phyloP scores from a whole-genome alignment of 1,284 basidiomycete species.

The Ustilago sp. region DNA sequence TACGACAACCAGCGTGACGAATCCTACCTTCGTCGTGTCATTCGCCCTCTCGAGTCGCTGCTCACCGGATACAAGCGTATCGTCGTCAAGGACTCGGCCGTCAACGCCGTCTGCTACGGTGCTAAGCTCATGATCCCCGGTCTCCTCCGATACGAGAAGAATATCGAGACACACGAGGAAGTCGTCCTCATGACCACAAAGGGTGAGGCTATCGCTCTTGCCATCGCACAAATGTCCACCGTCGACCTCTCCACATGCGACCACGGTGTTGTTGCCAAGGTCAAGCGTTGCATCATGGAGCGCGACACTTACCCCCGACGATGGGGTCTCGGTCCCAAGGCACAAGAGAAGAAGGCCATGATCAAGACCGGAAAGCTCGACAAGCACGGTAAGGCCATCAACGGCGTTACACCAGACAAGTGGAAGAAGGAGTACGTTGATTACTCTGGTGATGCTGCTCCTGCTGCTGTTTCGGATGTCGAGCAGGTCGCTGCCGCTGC shows the following conservation, averaged over 20 bases:
- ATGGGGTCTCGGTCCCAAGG: constrained; percentile 97
- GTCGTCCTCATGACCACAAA: constrained; percentile 99
- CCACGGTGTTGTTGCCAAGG: constrained; percentile 98
- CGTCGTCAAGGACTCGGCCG: constrained; percentile 98
- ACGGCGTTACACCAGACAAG: constrained; percentile 87
- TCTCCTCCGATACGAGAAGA: constrained; percentile 93
- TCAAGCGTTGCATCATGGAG: constrained; percentile 99
- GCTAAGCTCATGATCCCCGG: constrained; percentile 99
- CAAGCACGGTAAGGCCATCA: constrained; percentile 91
- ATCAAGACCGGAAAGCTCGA: constrained; percentile 86
- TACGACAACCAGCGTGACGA: constrained; percentile 99
- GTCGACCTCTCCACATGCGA: constrained; percentile 98
- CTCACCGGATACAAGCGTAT: constrained; percentile 97
- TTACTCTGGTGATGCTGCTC: constrained; percentile 74
- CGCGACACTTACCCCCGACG: constrained; percentile 96
- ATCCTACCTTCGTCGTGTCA: constrained; percentile 93
- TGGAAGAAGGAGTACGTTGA: constrained; percentile 96
- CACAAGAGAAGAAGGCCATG: constrained; percentile 94
- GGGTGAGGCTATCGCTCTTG: constrained; percentile 97
- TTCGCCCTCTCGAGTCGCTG: constrained; percentile 93
- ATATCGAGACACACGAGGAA: constrained; percentile 95
- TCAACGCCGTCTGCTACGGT: constrained; percentile 99
- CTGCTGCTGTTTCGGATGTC: constrained; percentile 52
- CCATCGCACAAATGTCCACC: constrained; percentile 84
- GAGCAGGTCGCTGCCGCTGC: constrained; percentile 38